Percentiles rank a stretch among this genome's conserved stretches.
Conservation (phyloP, 495 filamentous ascomycete species). For the Delitschia confertaspora region DNA sequence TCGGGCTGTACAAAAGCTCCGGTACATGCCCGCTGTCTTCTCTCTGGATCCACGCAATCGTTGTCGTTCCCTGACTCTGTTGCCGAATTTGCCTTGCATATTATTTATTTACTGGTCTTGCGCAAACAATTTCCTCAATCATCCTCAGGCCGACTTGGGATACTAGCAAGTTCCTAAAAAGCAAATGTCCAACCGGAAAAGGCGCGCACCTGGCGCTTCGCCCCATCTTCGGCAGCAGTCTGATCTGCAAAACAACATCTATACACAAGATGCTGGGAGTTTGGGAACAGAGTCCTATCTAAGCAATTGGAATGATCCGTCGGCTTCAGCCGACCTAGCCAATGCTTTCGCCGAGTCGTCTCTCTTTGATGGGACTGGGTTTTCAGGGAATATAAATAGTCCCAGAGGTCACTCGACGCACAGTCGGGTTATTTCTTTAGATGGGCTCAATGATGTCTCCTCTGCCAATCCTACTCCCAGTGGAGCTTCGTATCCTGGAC, state of each 20-base stretch:
- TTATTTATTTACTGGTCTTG: no score
- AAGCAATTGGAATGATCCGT: conserved; percentile 18
- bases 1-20: conserved; percentile 10
- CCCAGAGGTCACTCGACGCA: conserved; percentile 2
- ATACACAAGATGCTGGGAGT: conserved; percentile 5
- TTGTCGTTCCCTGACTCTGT: conserved; percentile 1
- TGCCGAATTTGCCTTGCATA: no score
- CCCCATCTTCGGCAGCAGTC: conserved; percentile 14
- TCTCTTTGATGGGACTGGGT: conserved; percentile 14
- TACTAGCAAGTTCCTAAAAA: background rate
- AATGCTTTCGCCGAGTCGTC: conserved; percentile 11
- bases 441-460: conserved; percentile 13
- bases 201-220: conserved; percentile 26
- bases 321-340: conserved; percentile 1
- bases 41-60: conserved; percentile 1
- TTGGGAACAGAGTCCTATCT: conserved; percentile 9
- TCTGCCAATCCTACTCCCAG: background rate
- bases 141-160: background rate
- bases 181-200: conserved; percentile 17
- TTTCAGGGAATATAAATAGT: background rate
- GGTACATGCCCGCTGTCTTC: conserved; percentile 5
- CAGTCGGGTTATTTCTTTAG: conserved; percentile 21
- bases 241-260: conserved; percentile 2
- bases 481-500: conserved; percentile 5
- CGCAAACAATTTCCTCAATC: background rate